These are phyloP conservation scores for Cryptococcus jaspeensis DNA, from an alignment of 1,284 basidiomycete species.

Conservation along the genomic window DNA sequence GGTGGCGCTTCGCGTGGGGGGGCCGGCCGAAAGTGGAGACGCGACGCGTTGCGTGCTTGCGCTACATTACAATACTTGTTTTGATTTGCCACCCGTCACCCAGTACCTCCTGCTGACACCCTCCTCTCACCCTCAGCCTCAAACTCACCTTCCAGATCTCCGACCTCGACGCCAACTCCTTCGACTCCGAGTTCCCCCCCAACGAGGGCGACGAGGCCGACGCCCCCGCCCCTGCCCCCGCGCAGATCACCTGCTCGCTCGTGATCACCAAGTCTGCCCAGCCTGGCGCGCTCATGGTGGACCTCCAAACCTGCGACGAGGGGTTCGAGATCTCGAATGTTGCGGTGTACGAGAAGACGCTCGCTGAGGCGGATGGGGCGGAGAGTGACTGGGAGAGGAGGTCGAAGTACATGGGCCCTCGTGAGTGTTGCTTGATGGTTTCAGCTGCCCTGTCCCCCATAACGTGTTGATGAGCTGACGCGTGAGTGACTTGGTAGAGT, in stretches of 20 bases:
- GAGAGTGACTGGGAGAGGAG: conserved; percentile 93
- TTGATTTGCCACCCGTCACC: no score
- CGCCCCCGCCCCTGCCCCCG: conserved; percentile 50
- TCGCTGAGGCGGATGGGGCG: conserved; percentile 75
- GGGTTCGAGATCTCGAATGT: conserved; percentile 81
- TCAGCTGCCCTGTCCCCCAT: not conserved
- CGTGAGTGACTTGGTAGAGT: conserved; percentile 51
- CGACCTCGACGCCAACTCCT: conserved; percentile 41
- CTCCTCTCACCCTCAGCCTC: conserved; percentile 25
- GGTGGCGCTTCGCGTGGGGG: no score
- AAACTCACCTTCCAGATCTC: conserved; percentile 52
- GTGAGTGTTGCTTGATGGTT: conserved; percentile 51
- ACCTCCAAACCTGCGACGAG: conserved; percentile 79
- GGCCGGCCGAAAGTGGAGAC: not conserved
- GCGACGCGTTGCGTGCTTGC: not conserved
- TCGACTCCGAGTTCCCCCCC: conserved; percentile 14
- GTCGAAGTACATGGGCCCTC: conserved; percentile 86
- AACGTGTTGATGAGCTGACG: not conserved
- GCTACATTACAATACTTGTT: no score
- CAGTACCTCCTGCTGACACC: conserved; percentile 3
- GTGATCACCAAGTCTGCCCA: conserved; percentile 69
- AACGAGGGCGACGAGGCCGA: conserved; percentile 5
- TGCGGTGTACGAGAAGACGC: conserved; percentile 75
- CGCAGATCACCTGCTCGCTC: conserved; percentile 53
- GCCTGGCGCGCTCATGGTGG: conserved; percentile 70